Base-by-base conservation (phyloP, 148 eudicot genomes). In the Amaranthus palmeri region DNA sequence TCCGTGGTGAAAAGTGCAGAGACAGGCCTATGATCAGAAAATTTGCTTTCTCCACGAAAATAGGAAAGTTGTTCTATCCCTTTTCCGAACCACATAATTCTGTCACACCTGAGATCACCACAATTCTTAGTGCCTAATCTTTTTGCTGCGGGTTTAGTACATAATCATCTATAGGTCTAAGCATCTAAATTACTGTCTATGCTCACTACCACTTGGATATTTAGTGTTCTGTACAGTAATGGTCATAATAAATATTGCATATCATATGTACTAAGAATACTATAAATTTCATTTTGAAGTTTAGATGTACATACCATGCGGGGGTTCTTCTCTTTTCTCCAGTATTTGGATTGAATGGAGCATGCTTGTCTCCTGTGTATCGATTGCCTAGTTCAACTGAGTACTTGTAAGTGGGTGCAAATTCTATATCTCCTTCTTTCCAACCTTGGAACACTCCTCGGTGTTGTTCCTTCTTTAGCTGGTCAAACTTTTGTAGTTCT, bases 1-100 rank as follows among this genome's bases (percentile, higher is more conserved):
- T 84, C 86, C 75, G 85, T 72, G 62, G 79, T 78, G 77, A 92
- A 92, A 64, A 92, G 87, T 66, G 92, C 87, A 65, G 93, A 90
- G 64, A 92, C 96, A 52, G 97, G 97, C n/a, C 97, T 83, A 69
- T 92, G 97, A 75, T 92, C 97, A 5, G 97, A 92, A 83, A 90
- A 92, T 78, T 87, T 88, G 72, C 88, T 90, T 75, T 88, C 96
- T 53, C 93, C 85, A 25, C 96, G 87, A 18, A 84, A 77, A 81
- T 92, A 92, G 65, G 83, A 83, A 46, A 86, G 85, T 79, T 90
- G 96, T 55, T 85, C 80, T 74, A 88, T 83, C 78, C 98, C 93
- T 79, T 88, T 82, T 18, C 98, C 98, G 36, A 80, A 73, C 96
- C 98, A 92, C 68, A 92, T 72, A 54, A 92, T 92, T 84, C 98